Conservation (phyloP, 1,284 basidiomycete species). For the Inonotus hispidus region DNA sequence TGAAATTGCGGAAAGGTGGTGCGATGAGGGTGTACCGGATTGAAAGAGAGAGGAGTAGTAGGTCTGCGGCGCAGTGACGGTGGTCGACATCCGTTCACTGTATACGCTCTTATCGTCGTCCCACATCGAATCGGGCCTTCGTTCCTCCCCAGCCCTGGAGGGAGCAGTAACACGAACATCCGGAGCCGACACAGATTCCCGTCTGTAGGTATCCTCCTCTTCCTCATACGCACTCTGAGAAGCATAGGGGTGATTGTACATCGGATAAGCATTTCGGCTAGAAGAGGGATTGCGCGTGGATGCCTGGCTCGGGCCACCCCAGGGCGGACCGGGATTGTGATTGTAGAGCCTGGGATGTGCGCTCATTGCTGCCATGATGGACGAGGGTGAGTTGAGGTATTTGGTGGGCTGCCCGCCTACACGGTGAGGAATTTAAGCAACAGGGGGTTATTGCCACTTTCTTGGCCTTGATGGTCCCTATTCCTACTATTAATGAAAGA, state of each 20-base stretch:
- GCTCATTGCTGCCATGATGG: neutral
- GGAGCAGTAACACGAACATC: slow-evolving; percentile 13
- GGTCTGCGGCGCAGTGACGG: neutral
- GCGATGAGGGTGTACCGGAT: slow-evolving; percentile 2
- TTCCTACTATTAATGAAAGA: neutral
- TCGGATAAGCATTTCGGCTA: slow-evolving; percentile 5
- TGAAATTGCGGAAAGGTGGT: slow-evolving; percentile 11
- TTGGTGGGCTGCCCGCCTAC: neutral
- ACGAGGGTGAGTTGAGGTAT: neutral
- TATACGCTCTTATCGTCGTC: slow-evolving; percentile 16
- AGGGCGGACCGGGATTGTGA: slow-evolving; percentile 4
- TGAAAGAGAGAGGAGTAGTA: slow-evolving; percentile 16
- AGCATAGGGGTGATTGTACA: slow-evolving; percentile 3
- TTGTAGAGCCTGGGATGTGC: slow-evolving; percentile 1
- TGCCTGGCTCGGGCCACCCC: neutral
- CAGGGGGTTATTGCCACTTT: neutral
- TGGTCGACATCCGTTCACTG: slow-evolving; percentile 15
- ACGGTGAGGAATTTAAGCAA: neutral
- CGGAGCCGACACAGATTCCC: neutral
- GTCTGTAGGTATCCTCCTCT: neutral
- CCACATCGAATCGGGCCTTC: neutral
- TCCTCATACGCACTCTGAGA: neutral
- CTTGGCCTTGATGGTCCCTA: neutral
- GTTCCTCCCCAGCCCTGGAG: slow-evolving; percentile 8
- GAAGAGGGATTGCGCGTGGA: slow-evolving; percentile 4